These are phyloP conservation scores for Boletus bicolor DNA, from an alignment of 768 basidiomycete genomes.

Conservation along the genomic window DNA sequence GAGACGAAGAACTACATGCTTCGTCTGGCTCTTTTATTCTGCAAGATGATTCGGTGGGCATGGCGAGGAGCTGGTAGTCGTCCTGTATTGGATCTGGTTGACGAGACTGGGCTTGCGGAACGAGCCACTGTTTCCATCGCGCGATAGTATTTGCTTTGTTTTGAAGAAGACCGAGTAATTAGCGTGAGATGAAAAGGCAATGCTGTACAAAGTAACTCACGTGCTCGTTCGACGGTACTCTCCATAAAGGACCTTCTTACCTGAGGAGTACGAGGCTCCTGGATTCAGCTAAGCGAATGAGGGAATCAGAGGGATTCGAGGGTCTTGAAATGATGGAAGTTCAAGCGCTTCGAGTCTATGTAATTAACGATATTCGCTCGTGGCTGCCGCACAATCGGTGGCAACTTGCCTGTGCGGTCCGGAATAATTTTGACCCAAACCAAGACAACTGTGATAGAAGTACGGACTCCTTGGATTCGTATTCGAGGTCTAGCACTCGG, in stretches of 20 bases:
- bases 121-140: conserved; percentile 19
- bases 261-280: neutral
- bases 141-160: conserved; percentile 9
- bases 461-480: neutral
- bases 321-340: neutral
- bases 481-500: neutral
- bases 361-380: neutral
- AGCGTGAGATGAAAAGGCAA: neutral
- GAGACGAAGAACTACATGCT: neutral
- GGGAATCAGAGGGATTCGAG: neutral
- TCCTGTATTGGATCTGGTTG: conserved; percentile 15
- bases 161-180: neutral
- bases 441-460: too few species aligned
- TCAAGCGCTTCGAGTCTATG: neutral
- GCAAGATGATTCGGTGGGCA: conserved; percentile 3
- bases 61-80: conserved; percentile 24
- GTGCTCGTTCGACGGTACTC: neutral
- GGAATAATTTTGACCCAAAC: neutral
- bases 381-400: neutral
- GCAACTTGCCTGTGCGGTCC: neutral
- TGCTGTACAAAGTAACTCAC: conserved; percentile 5
- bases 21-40: conserved; percentile 11
- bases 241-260: conserved; percentile 7
- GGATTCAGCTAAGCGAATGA: neutral
- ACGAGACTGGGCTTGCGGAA: neutral